Conservation (phyloP, 2,329 filamentous ascomycete species). For the Colletotrichum sp. region DNA sequence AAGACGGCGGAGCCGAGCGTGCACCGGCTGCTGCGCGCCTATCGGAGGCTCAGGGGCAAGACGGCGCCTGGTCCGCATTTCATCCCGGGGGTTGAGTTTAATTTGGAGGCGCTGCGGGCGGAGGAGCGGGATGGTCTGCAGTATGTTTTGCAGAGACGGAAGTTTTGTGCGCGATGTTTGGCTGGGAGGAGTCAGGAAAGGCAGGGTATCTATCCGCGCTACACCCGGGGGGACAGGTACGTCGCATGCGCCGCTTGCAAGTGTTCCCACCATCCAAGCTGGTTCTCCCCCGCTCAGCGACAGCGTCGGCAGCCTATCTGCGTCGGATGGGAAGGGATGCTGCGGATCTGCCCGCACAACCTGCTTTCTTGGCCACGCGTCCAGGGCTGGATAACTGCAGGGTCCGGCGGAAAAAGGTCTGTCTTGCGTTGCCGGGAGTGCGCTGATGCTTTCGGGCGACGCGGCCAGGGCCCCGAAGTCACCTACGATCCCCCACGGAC, state of each 20-base stretch:
- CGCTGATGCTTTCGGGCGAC: background rate
- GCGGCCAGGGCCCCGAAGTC: background rate
- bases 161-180: background rate
- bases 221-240: background rate
- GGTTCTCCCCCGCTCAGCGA: rapidly evolving
- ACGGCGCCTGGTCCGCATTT: background rate
- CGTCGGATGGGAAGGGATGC: background rate
- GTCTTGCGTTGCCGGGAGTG: background rate
- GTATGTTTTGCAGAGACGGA: background rate
- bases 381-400: background rate
- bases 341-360: background rate
- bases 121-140: background rate
- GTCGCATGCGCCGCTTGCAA: background rate
- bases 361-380: too few relatives aligned
- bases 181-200: background rate
- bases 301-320: rapidly evolving
- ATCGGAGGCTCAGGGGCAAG: background rate
- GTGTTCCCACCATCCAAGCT: background rate
- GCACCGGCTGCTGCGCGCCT: background rate
- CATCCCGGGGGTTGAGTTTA: background rate
- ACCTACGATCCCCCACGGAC: rapidly evolving
- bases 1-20: background rate
- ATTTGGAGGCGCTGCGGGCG: background rate
- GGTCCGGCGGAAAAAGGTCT: rapidly evolving
- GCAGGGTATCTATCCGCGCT: background rate